Evolutionary conservation across 139 green algal species (phyloP).

Genomic region (Chlorella sp.): DNA sequence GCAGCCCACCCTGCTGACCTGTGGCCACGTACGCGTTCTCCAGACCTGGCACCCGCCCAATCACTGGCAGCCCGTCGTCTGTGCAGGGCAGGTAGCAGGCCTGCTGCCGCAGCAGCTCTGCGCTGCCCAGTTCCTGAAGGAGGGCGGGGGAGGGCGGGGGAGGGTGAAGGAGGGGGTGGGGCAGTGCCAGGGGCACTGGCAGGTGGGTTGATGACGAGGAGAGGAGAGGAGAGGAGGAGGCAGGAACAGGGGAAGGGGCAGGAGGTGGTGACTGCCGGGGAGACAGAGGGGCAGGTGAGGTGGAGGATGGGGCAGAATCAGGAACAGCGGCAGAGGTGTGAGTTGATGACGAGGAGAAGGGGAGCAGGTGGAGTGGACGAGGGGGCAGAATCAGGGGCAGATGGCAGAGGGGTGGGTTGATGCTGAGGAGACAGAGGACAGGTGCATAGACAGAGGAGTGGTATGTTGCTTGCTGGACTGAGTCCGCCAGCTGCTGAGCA

Average conservation of each 20-base stretch:
- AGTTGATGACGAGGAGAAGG: no score
- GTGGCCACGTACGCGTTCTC: constrained; percentile 70
- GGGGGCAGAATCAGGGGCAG: neutral
- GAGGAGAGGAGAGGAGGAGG: no score
- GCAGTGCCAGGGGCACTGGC: no score
- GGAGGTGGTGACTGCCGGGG: no score
- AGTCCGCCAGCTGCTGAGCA: neutral
- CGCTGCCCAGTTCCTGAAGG: constrained; percentile 44
- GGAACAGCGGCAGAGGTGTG: no score
- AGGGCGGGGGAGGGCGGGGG: neutral
- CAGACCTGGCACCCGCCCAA: constrained; percentile 70
- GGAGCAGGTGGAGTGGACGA: no score
- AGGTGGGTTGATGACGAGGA: no score
- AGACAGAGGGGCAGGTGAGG: neutral
- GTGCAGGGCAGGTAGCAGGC: constrained; percentile 80
- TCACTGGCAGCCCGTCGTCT: constrained; percentile 66
- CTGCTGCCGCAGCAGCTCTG: constrained; percentile 58
- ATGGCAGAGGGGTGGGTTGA: no score
- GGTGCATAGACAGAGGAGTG: no score
- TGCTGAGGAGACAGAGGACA: no score
- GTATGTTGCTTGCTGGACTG: no score
- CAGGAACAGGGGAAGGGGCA: neutral
- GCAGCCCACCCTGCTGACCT: neutral
- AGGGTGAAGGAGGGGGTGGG: neutral
- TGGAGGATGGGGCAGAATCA: neutral